phyloP scores from a whole-genome alignment of 768 basidiomycete species.

The Termitomyces bulborhizus region DNA sequence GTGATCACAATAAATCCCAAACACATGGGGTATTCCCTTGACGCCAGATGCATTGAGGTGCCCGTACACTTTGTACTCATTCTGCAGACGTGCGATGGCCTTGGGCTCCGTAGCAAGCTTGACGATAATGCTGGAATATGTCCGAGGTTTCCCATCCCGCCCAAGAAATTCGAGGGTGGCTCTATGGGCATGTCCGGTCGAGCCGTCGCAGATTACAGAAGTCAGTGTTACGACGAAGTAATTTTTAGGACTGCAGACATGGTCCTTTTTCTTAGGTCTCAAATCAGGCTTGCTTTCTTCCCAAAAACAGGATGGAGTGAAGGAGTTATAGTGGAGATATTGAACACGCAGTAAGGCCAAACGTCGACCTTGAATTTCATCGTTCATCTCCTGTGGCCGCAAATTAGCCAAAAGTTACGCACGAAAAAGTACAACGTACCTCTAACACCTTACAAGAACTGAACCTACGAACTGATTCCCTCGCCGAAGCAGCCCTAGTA shows the following conservation, averaged over 20 bases:
- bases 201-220: slow-evolving; percentile 6
- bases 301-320: slow-evolving; percentile 4
- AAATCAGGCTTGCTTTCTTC: background rate
- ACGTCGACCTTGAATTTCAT: background rate
- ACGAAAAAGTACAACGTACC: background rate
- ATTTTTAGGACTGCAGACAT: background rate
- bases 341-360: slow-evolving; percentile 5
- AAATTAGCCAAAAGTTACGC: background rate
- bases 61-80: slow-evolving; percentile 14
- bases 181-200: slow-evolving; percentile 10
- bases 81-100: slow-evolving; percentile 4
- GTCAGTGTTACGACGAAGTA: slow-evolving; percentile 6
- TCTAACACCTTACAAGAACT: background rate
- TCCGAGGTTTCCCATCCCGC: background rate
- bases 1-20: slow-evolving; percentile 13
- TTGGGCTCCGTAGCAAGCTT: slow-evolving; percentile 7
- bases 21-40: slow-evolving; percentile 8
- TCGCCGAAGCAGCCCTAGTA: background rate
- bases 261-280: background rate
- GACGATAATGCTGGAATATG: slow-evolving; percentile 5
- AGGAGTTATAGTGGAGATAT: slow-evolving; percentile 7
- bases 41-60: slow-evolving; percentile 6
- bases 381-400: background rate
- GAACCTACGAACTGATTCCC: background rate
- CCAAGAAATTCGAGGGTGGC: slow-evolving; percentile 5